Percentiles rank a stretch among this genome's conserved stretches.
Evolutionary conservation across 2,329 filamentous ascomycete species (phyloP).

Genomic region (Diplodia sapinea): DNA sequence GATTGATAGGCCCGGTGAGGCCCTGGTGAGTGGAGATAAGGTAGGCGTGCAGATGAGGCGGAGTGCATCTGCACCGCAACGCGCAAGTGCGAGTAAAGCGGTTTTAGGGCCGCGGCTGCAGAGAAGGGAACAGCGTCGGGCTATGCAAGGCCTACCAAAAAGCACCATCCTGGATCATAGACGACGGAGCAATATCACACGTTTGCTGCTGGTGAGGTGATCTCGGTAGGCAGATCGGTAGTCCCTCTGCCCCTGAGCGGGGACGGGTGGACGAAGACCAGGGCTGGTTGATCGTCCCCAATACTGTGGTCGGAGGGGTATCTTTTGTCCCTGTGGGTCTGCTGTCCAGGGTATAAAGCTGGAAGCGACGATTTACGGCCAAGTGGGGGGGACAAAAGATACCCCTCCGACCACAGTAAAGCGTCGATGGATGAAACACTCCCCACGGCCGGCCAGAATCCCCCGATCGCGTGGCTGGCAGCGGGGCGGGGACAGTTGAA

Average conservation of each 20-base stretch:
- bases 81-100: background rate
- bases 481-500: background rate
- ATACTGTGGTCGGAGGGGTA: too few species aligned
- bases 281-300: background rate
- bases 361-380: too few species aligned
- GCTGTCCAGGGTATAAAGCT: too few species aligned
- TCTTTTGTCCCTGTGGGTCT: too few species aligned
- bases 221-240: background rate
- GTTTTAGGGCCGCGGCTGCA: too few species aligned
- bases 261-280: background rate
- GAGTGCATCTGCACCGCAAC: background rate
- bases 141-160: too few species aligned
- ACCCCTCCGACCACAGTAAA: too few species aligned
- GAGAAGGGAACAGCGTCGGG: too few species aligned
- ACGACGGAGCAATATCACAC: background rate
- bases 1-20: background rate
- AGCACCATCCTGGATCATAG: too few species aligned
- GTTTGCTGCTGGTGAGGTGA: conserved; percentile 4
- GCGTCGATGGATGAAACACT: conserved; percentile 2
- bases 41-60: background rate
- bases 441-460: background rate
- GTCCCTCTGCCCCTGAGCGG: conserved; percentile 2
- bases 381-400: too few species aligned
- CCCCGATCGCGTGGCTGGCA: conserved; percentile 16
- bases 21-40: background rate